These are phyloP conservation scores for Fagopyrum homotropicum DNA, from an alignment of 148 eudicot species.

Conservation along the genomic window DNA sequence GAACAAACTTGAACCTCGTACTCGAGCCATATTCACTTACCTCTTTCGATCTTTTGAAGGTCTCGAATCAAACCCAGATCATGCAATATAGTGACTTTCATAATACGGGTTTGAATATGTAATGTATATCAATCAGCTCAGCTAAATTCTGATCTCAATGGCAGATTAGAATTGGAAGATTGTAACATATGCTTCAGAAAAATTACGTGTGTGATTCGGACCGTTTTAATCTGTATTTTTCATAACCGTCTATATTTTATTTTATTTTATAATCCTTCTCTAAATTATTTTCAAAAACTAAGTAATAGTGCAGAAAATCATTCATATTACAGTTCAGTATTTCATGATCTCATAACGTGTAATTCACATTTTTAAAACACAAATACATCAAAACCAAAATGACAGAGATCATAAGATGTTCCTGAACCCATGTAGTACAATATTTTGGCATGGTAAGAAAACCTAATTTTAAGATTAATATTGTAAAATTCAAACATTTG, in stretches of 20 bases:
- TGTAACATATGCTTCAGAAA: neutral
- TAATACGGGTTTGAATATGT: neutral
- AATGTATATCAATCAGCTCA: neutral
- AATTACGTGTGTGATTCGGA: neutral
- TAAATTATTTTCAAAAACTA: too few species aligned
- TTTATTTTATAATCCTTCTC: too few species aligned
- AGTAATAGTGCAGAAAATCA: too few species aligned
- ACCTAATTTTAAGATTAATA: neutral
- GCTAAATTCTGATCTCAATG: neutral
- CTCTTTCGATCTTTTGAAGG: slow-evolving; percentile 38
- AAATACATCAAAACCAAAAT: neutral
- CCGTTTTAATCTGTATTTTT: too few species aligned
- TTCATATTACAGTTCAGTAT: neutral
- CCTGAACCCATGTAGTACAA: neutral
- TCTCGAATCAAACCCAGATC: neutral
- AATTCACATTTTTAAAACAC: neutral
- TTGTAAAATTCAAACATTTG: neutral
- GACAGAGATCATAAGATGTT: too few species aligned
- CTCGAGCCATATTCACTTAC: slow-evolving; percentile 58
- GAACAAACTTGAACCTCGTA: slow-evolving; percentile 25
- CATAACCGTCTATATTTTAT: too few species aligned
- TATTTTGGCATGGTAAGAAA: neutral
- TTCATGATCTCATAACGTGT: neutral
- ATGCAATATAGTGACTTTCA: neutral
- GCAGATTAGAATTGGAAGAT: neutral